Base-by-base conservation (phyloP, 768 basidiomycete genomes). In the Mycena maculata region DNA sequence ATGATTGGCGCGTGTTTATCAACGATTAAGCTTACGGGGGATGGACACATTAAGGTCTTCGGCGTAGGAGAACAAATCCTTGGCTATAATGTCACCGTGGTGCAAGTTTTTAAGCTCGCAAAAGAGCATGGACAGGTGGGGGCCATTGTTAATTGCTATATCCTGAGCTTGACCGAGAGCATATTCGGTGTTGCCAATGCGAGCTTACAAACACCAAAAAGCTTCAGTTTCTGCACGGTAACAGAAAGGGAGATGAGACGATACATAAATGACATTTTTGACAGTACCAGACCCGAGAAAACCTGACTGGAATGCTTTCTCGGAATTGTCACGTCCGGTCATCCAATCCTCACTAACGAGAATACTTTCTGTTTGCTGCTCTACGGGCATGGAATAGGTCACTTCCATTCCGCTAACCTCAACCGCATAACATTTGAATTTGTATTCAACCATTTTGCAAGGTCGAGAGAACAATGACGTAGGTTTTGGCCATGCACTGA, bases 201-300 rank as follows among this genome's bases (percentile, higher is more conserved):
- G 65, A 50, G 67, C 70, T 65, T 71, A 27, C n/a, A n/a, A n/a
- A n/a, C n/a, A n/a, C n/a, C n/a, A 15, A 59, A 48, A 45, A 49
- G 45, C 12, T 38, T 41, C 53, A 20, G 11, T 27, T 13, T 39
- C n/a, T 12, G 27, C 16, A 28, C 22, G 15, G 18, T 18, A 28
- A 18, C 13, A 15, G 20, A 23, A 18, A 23, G 15, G n/a, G 54
- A 57, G 11, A 15, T 12, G 10, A 7, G 23, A 18, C 33, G n/a
- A 47, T 48, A 70, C 72, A 68, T 73, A 71, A 31, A 73, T 54
- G 4, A 56, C 65, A 23, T 45, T 60, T 55, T 73, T 73, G 0
- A 70, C 38, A 39, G 23, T 58, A 20, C 72, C 72, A 28, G 12
- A 20, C 4, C 72, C 33, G 33, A 36, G 33, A 36, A 36, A 36